Conservation (phyloP, 768 basidiomycete species). For the Boletus coccyginus region DNA sequence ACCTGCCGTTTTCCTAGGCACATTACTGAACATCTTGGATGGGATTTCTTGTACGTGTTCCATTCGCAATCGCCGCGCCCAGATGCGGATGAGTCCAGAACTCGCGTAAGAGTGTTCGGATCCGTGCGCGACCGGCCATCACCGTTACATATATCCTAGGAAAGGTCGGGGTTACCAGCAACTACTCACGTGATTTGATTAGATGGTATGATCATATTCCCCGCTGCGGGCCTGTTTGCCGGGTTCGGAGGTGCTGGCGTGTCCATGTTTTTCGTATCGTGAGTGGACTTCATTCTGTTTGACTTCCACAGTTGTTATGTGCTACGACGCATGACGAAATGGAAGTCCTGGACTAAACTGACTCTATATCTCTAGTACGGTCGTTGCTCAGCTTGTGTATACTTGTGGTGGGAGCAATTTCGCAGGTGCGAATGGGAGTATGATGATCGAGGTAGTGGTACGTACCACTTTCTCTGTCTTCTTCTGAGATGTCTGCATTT, state of each 20-base stretch:
- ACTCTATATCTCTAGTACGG: constrained; percentile 43
- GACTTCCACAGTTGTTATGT: not conserved
- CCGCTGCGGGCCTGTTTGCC: constrained; percentile 74
- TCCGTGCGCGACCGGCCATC: not conserved
- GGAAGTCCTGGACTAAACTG: not conserved
- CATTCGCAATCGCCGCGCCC: not conserved
- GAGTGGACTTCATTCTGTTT: constrained; percentile 24
- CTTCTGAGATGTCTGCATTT: not conserved
- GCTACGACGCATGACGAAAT: not conserved
- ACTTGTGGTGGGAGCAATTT: constrained; percentile 87
- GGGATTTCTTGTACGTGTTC: constrained; percentile 78
- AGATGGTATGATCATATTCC: constrained; percentile 98
- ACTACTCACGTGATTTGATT: constrained; percentile 8
- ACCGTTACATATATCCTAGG: not conserved
- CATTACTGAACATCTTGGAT: constrained; percentile 86
- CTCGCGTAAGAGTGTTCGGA: constrained; percentile 5
- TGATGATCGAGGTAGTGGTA: constrained; percentile 99
- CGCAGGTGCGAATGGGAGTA: constrained; percentile 85
- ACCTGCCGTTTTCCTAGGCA: constrained; percentile 85
- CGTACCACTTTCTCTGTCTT: constrained; percentile 27
- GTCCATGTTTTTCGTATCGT: constrained; percentile 92
- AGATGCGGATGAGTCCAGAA: not conserved
- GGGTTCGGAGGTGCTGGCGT: constrained; percentile 87
- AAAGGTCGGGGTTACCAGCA: not conserved
- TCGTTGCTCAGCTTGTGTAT: constrained; percentile 82